A percentile compares a stretch with the other conserved stretches of the same genome.
Conservation (phyloP, 129 eudicot genomes). For the Pulicaria dysenterica region DNA sequence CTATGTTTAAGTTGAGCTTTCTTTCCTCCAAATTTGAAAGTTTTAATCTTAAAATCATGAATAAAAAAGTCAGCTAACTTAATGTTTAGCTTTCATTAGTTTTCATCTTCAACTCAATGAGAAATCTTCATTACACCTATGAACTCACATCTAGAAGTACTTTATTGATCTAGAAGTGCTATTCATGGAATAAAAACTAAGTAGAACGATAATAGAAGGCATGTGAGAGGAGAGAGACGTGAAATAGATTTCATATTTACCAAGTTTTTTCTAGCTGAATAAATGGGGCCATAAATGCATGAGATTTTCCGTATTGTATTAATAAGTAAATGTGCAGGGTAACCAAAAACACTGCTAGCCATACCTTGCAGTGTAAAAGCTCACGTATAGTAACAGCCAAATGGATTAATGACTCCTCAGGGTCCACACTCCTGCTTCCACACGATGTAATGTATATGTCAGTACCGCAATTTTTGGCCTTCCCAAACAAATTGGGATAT, state of each 20-base stretch:
- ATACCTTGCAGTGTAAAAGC: conserved; percentile 78
- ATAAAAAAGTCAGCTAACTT: too few relatives aligned
- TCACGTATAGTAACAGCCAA: conserved; percentile 68
- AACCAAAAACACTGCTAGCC: conserved; percentile 26
- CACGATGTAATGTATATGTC: conserved; percentile 34
- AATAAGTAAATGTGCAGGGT: background rate
- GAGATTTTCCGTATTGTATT: background rate
- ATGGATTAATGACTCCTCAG: conserved; percentile 43
- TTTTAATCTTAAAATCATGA: too few relatives aligned
- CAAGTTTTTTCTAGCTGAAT: background rate
- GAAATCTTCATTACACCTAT: background rate
- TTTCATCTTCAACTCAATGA: background rate
- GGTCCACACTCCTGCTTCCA: conserved; percentile 37
- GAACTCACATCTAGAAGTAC: background rate
- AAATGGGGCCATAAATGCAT: background rate
- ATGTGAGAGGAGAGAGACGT: conserved; percentile 4
- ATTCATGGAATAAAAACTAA: background rate
- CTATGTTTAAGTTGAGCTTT: too few relatives aligned
- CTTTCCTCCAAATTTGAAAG: too few relatives aligned
- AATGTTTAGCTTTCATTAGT: too few relatives aligned
- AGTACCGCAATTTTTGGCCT: background rate
- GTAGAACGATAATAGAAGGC: conserved; percentile 8
- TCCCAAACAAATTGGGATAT: conserved; percentile 23
- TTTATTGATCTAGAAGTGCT: background rate
- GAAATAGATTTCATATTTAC: background rate